Percentiles rank a stretch among this genome's conserved stretches.
Conservation (phyloP, 1,139 yeast species). For the Zygoascus meyerae region DNA sequence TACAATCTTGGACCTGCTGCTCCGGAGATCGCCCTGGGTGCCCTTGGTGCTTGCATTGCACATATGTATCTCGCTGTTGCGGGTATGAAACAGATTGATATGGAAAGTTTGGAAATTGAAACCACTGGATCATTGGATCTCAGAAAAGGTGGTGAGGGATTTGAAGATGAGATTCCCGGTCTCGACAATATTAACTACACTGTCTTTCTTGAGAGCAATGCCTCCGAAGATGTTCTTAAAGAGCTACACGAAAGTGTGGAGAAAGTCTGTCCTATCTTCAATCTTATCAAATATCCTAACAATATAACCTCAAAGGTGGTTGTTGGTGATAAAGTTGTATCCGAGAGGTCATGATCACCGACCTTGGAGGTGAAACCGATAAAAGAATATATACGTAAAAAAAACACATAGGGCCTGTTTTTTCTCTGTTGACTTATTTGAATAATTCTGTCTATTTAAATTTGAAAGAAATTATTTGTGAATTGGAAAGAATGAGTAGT, state of each 20-base stretch:
- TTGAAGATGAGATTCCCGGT: slow-evolving; percentile 13
- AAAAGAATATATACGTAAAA: too few species aligned
- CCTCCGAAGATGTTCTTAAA: slow-evolving; percentile 2
- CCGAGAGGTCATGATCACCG: neutral
- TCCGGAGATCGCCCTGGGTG: slow-evolving; percentile 14
- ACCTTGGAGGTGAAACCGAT: too few species aligned
- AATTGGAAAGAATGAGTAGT: too few species aligned
- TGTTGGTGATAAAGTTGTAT: neutral
- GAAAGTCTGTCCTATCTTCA: slow-evolving; percentile 13
- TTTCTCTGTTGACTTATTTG: too few species aligned
- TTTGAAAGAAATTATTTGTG: too few species aligned
- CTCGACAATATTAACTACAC: slow-evolving; percentile 12
- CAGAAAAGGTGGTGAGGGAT: slow-evolving; percentile 13
- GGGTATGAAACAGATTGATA: slow-evolving; percentile 11
- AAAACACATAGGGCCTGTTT: too few species aligned
- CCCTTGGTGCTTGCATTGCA: slow-evolving; percentile 14
- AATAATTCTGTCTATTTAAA: too few species aligned
- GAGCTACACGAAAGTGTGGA: slow-evolving; percentile 12
- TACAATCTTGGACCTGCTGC: slow-evolving; percentile 14
- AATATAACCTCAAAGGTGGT: slow-evolving; percentile 7
- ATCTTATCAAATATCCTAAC: slow-evolving; percentile 8
- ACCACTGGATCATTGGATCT: slow-evolving; percentile 12
- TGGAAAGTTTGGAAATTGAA: slow-evolving; percentile 12
- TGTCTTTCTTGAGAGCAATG: slow-evolving; percentile 7
- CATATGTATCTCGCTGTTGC: slow-evolving; percentile 16